Evolutionary conservation across 1,284 basidiomycete genomes (phyloP).

Genomic region (Schizopora paradoxa): DNA sequence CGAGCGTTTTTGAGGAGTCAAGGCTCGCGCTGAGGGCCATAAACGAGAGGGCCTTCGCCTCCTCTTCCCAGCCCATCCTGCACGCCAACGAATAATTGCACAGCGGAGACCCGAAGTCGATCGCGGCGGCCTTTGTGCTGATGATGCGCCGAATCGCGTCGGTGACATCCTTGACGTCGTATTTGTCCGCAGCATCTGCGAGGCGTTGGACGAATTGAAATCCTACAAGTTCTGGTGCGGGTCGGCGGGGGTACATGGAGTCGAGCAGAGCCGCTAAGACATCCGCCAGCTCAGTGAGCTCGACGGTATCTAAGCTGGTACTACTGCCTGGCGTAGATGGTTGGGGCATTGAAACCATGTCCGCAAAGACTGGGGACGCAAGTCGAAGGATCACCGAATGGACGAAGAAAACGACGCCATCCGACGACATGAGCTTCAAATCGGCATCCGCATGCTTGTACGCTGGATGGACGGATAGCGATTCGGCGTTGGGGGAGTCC

Average conservation of each 20-base stretch:
- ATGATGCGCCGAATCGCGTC: constrained; percentile 36
- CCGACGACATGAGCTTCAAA: constrained; percentile 7
- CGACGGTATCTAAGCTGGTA: no score
- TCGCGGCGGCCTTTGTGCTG: constrained; percentile 43
- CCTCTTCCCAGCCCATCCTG: constrained; percentile 39
- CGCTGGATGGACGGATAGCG: not conserved
- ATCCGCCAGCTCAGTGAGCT: no score
- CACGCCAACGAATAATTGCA: constrained; percentile 37
- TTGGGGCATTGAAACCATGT: constrained; percentile 5
- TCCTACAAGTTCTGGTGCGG: not conserved
- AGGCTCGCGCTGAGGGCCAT: no score
- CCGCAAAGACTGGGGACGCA: constrained; percentile 9
- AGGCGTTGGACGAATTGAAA: not conserved
- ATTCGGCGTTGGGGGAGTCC: no score
- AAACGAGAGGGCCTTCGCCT: constrained; percentile 34
- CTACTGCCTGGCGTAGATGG: no score
- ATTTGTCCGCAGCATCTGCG: constrained; percentile 36
- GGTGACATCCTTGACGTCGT: constrained; percentile 40
- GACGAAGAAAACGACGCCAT: constrained; percentile 11
- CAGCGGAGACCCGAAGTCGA: constrained; percentile 36
- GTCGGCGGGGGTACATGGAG: not conserved
- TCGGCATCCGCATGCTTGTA: constrained; percentile 10
- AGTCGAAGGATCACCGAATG: constrained; percentile 13
- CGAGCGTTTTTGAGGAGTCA: no score
- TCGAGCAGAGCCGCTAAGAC: not conserved